phyloP scores from a whole-genome alignment of 1,284 basidiomycete genomes.

The Leccinum pallidistipes region DNA sequence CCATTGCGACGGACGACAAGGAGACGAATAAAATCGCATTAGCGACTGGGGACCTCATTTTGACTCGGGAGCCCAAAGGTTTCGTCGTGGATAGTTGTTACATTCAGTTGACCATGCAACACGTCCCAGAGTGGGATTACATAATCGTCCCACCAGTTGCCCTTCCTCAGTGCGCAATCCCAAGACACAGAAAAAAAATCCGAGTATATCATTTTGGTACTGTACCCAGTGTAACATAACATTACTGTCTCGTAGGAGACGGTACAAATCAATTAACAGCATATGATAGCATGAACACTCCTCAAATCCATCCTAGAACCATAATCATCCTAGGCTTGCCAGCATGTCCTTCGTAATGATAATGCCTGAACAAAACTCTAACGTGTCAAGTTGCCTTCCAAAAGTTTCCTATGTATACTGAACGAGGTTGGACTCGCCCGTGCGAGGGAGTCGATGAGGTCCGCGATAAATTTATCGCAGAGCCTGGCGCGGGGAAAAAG shows the following conservation, averaged over 20 bases:
- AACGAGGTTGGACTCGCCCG: neutral
- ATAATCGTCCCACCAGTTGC: slow-evolving; percentile 5
- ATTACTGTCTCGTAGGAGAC: slow-evolving; percentile 31
- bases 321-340: neutral
- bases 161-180: too few relatives aligned
- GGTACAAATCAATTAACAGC: slow-evolving; percentile 36
- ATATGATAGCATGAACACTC: slow-evolving; percentile 31
- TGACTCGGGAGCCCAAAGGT: neutral
- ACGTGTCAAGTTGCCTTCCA: neutral
- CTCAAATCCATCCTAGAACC: slow-evolving; percentile 17
- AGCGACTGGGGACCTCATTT: slow-evolving; percentile 20
- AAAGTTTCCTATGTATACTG: neutral
- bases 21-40: slow-evolving; percentile 18
- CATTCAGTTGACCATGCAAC: neutral
- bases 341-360: slow-evolving; percentile 4
- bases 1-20: slow-evolving; percentile 27
- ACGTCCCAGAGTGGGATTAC: neutral
- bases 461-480: slow-evolving; percentile 19
- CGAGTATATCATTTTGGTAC: slow-evolving; percentile 7
- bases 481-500: slow-evolving; percentile 20
- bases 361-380: slow-evolving; percentile 7
- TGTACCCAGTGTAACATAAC: slow-evolving; percentile 28
- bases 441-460: neutral
- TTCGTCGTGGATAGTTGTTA: slow-evolving; percentile 3
- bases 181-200: neutral